Evolutionary conservation across 176 grass and related monocot species (phyloP).

Genomic region (Melocanna baccifera): DNA sequence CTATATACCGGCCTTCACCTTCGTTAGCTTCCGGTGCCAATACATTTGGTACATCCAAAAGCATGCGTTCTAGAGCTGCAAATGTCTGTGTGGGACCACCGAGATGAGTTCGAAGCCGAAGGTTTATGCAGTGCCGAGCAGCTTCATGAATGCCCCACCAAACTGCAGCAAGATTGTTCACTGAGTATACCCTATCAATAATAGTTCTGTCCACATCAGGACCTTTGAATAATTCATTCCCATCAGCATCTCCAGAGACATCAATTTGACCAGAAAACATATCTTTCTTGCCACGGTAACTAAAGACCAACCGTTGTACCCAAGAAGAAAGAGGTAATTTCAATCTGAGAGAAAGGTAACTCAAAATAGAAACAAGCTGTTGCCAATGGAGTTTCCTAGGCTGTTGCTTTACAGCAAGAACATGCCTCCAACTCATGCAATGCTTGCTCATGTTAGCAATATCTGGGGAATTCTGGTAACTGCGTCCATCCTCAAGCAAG

Average conservation of each 20-base stretch:
- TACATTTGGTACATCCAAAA: slow-evolving; percentile 82
- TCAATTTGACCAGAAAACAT: slow-evolving; percentile 59
- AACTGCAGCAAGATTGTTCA: slow-evolving; percentile 90
- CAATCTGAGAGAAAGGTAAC: slow-evolving; percentile 88
- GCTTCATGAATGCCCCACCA: slow-evolving; percentile 98
- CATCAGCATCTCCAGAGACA: slow-evolving; percentile 56
- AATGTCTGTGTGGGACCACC: slow-evolving; percentile 95
- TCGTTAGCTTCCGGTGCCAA: slow-evolving; percentile 65
- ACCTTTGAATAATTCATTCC: slow-evolving; percentile 45
- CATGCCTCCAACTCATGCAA: slow-evolving; percentile 75
- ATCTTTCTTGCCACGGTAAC: slow-evolving; percentile 77
- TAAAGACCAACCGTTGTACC: slow-evolving; percentile 80
- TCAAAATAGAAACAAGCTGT: slow-evolving; percentile 90
- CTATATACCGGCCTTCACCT: slow-evolving; percentile 69
- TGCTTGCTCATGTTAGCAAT: slow-evolving; percentile 42
- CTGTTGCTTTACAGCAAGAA: slow-evolving; percentile 73
- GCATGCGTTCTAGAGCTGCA: slow-evolving; percentile 94
- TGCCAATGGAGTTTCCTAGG: slow-evolving; percentile 85
- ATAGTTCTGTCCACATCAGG: slow-evolving; percentile 42
- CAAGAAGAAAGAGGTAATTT: slow-evolving; percentile 91
- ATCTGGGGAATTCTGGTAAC: slow-evolving; percentile 35
- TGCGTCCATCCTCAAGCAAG: slow-evolving; percentile 53
- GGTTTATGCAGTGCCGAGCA: slow-evolving; percentile 81
- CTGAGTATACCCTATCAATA: slow-evolving; percentile 81
- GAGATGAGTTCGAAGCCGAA: slow-evolving; percentile 92